Conservation (phyloP, 2,329 filamentous ascomycete genomes). For the Fonsecaea pedrosoi region DNA sequence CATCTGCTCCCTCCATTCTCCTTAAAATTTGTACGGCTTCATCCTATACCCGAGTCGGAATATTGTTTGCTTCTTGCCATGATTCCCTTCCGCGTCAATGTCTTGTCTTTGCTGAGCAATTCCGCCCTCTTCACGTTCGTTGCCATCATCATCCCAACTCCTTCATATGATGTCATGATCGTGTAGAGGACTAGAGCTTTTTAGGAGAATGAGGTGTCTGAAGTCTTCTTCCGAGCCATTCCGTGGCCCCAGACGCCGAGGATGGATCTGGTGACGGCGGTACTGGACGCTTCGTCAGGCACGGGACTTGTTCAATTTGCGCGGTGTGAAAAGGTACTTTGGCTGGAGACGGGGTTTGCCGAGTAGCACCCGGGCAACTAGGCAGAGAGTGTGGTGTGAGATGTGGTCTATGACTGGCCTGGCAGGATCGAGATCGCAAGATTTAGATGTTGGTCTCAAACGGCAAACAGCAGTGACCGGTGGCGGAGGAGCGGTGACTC, state of each 20-base stretch:
- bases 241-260: background rate
- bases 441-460: background rate
- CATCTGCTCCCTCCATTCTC: background rate
- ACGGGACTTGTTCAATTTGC: background rate
- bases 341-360: conserved; percentile 1
- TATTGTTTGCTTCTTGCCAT: background rate
- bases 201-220: background rate
- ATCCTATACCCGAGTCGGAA: background rate
- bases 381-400: conserved; percentile 5
- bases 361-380: background rate
- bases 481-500: conserved; percentile 5
- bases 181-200: background rate
- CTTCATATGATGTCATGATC: conserved; percentile 1
- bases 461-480: background rate
- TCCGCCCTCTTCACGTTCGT: background rate
- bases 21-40: background rate
- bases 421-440: background rate
- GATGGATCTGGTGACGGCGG: background rate
- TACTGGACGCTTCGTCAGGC: background rate
- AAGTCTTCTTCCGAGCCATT: background rate
- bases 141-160: background rate
- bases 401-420: conserved; percentile 6
- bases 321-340: conserved; percentile 2
- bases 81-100: background rate
- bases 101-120: background rate